Evolutionary conservation across 208 protist species (phyloP), one percentile per base, ranked within the genome.

Genomic region (Zelonia costaricensis): DNA sequence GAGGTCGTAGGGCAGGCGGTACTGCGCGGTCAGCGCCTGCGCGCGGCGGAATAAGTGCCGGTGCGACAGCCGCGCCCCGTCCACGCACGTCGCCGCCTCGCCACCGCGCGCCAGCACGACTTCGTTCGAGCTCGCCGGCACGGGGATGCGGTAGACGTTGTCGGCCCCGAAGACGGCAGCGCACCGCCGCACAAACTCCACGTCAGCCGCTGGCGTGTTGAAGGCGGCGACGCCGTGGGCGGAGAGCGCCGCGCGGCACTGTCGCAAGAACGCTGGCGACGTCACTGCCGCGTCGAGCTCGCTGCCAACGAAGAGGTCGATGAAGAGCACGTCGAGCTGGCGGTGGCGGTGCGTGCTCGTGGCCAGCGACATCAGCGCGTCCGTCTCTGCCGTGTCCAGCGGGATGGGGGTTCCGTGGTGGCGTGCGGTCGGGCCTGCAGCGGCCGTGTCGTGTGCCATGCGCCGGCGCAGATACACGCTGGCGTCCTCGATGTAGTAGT

Each of bases 291-390:
- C 53, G 31, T 82, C 60, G 13, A 81, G 43, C 58, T 81, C 72
- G 53, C 86, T 92, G 28, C 90, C 90, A 18, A 89, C 69, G 57
- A 92, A 95, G 16, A 91, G 28, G 61, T 95, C 90, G 6, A 95
- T 78, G 69, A 95, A 93, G 25, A 95, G 62, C 3, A 92, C 22
- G 51, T 95, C 90, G 28, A 87, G 82, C n/a, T 64, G 66, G 33
- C 42, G 66, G 36, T 64, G 66, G 1, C 66, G 66, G 44, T 15
- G 51, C 25, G 56, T 53, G 44, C 61, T 62, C 0, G 22, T 74
- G 18, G 57, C 44, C 18, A 49, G 18, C 22, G 60, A 46, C 15
- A 40, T 31, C 27, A 36, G 16, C 27, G 38, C 2, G 6, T 18
- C 16, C 4, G 43, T 28, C 38, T n/a, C 22, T 23, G 15, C 10